Conservation (phyloP, 805 yeast species). For the Candida endomychidarum region DNA sequence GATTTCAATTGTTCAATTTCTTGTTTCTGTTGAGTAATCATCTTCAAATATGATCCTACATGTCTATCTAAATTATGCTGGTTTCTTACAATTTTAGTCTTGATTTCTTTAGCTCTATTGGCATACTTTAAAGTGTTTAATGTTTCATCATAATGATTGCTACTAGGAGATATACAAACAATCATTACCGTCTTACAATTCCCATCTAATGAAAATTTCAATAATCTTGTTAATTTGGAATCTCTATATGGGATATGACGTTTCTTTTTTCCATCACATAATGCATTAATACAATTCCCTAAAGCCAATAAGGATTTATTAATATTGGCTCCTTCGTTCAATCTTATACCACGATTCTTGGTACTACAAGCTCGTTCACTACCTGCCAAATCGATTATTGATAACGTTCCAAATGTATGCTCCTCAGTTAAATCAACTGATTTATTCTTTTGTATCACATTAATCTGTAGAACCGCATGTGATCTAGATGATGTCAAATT, state of each 20-base stretch:
- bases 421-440: constrained; percentile 64
- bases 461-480: constrained; percentile 88
- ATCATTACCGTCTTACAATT: constrained; percentile 96
- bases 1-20: constrained; percentile 68
- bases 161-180: constrained; percentile 87
- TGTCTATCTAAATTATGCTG: constrained; percentile 76
- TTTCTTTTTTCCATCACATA: constrained; percentile 67
- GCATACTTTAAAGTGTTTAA: constrained; percentile 89
- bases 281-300: constrained; percentile 92
- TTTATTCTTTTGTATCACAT: constrained; percentile 58
- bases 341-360: constrained; percentile 73
- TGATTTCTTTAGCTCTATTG: constrained; percentile 85
- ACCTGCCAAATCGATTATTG: constrained; percentile 92
- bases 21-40: constrained; percentile 77
- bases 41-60: constrained; percentile 78
- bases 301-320: constrained; percentile 84
- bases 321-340: constrained; percentile 91
- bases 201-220: constrained; percentile 90
- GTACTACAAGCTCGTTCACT: constrained; percentile 94
- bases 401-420: constrained; percentile 75
- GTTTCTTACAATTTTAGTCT: constrained; percentile 74
- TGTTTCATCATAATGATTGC: constrained; percentile 89
- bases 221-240: constrained; percentile 80
- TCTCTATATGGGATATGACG: constrained; percentile 89
- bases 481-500: constrained; percentile 89